Evolutionary conservation across 129 eudicot species (phyloP).

Genomic region (Centaurea solstitialis): DNA sequence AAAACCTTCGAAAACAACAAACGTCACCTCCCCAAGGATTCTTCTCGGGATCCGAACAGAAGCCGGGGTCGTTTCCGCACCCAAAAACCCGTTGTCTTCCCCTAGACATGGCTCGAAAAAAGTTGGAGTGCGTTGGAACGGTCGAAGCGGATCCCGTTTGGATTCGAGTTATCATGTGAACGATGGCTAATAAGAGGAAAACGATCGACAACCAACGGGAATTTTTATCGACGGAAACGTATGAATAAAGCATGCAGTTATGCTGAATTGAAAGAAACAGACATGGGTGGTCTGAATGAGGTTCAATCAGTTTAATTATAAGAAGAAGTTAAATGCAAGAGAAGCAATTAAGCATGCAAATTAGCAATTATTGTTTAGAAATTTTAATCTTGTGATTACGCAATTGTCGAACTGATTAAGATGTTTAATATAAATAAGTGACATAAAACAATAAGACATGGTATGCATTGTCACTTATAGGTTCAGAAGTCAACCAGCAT

Average conservation of each 20-base stretch:
- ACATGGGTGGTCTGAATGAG: conserved; percentile 17
- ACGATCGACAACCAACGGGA: conserved; percentile 1
- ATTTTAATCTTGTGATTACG: neutral
- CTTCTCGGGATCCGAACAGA: conserved; percentile 43
- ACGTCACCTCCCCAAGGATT: conserved; percentile 55
- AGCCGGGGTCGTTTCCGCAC: conserved; percentile 44
- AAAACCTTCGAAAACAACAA: conserved; percentile 48
- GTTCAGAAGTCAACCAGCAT: conserved; percentile 44
- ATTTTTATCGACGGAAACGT: neutral
- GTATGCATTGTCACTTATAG: too few relatives aligned
- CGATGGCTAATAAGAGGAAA: conserved; percentile 23
- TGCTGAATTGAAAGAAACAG: conserved; percentile 17
- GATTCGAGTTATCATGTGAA: conserved; percentile 18
- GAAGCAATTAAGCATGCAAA: conserved; percentile 21
- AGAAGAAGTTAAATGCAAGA: neutral
- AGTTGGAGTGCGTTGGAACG: conserved; percentile 44
- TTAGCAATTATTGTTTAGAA: neutral
- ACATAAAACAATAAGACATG: too few relatives aligned
- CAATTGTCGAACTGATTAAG: conserved; percentile 12
- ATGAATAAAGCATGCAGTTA: conserved; percentile 34
- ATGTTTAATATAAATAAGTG: neutral
- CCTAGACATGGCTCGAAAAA: conserved; percentile 40
- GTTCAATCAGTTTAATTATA: neutral
- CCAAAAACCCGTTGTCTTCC: conserved; percentile 36
- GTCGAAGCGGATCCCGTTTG: conserved; percentile 25